Base-by-base conservation (phyloP, 2,329 filamentous ascomycete genomes). In the Pseudogymnoascus sp. region DNA sequence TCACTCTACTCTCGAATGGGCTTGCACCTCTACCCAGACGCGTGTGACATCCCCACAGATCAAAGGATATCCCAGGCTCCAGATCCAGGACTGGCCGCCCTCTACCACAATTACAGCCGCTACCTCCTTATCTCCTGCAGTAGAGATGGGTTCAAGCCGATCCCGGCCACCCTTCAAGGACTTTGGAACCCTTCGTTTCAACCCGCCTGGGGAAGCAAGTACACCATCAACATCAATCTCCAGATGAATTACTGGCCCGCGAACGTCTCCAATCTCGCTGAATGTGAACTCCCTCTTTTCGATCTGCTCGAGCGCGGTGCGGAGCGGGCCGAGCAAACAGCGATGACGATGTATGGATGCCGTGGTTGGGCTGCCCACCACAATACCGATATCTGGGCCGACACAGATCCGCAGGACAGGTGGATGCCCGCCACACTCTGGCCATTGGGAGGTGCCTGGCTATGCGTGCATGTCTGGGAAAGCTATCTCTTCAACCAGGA, bases 241-340 rank as follows among this genome's bases (percentile, higher is more conserved):
- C 75, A 83, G 67, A 83, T 83, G 80, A 82, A 82, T 65, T 83
- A 82, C 66, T 82, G 79, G 80, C 74, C 71, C 0, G 69, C 70
- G 9, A 70, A 73, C 55, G 58, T 67, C 2, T 68, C 68, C 38
- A 70, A 70, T 45, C 62, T 73, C n/a, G 59, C 71, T 0, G 76
- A 78, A 49, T 75, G 73, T 18, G 72, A 78, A 43, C 59, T 67
- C 3, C 76, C 78, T 1, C 62, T 80, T 0, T 78, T 79, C 49
- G 71, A 75, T 21, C 67, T 76, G 1, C 67, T 79, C 2, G 73
- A 77, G 23, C 70, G 72, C 6, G 69, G 78, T 64, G 72, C 69
- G 9, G 49, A 68, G 8, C 61, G 72, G 45, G 73, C 78, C 16
- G 28, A 69, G 66, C 35, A 71, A 65, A 74, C 71, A 2, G 71